Conservation (phyloP, 257 asterid species). For the Gentiana dahurica region DNA sequence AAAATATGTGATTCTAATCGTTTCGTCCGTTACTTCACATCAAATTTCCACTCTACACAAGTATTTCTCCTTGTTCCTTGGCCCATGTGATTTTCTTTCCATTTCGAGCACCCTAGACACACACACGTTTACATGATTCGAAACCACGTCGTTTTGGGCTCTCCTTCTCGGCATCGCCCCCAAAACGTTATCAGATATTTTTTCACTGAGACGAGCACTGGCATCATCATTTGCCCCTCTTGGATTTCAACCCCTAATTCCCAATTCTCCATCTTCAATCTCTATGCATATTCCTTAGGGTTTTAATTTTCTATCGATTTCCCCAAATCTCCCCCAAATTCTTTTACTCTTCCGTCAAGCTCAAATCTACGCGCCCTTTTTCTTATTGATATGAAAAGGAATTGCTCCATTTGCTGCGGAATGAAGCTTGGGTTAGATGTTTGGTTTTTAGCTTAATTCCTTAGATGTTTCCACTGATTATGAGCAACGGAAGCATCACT, state of each 20-base stretch:
- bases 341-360: background rate
- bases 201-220: no score
- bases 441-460: conserved; percentile 6
- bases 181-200: background rate
- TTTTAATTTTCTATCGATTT: conserved; percentile 7
- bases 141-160: no score
- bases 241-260: no score
- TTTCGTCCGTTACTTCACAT: no score
- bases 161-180: background rate
- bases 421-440: background rate
- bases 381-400: background rate
- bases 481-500: conserved; percentile 13
- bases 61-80: no score
- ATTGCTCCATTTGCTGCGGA: background rate
- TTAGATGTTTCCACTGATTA: conserved; percentile 25
- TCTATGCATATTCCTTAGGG: conserved; percentile 14
- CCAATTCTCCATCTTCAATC: background rate
- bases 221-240: no score
- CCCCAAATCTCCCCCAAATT: conserved; percentile 4
- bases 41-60: no score
- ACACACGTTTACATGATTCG: no score
- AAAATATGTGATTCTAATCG: no score
- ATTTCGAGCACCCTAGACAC: no score
- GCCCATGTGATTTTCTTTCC: no score
- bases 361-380: background rate